Evolutionary conservation across 108 stramenopile genomes (phyloP).

Genomic region (Parmales sp.): DNA sequence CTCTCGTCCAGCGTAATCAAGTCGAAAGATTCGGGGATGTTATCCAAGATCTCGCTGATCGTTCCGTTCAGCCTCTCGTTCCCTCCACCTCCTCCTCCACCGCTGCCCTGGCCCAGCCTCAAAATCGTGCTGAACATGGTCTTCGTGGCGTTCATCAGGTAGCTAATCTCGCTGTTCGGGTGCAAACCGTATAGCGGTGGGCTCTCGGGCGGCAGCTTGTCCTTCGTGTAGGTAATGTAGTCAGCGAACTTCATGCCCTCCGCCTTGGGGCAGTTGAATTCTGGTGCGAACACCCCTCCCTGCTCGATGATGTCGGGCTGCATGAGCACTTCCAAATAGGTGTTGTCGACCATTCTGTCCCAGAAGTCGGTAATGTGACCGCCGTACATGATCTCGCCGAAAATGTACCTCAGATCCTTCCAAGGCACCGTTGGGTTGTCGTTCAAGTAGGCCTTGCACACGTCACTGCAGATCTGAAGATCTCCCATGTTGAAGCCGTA

Average conservation of each 20-base stretch:
- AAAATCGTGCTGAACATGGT: conserved; percentile 36
- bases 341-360: conserved; percentile 49
- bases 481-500: conserved; percentile 54
- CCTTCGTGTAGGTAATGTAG: conserved; percentile 31
- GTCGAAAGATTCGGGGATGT: conserved; percentile 40
- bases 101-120: background rate
- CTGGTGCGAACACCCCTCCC: conserved; percentile 40
- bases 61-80: conserved; percentile 14
- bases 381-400: conserved; percentile 67
- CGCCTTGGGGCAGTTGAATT: conserved; percentile 39
- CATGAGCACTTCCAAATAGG: conserved; percentile 37
- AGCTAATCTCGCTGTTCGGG: conserved; percentile 54
- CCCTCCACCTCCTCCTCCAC: conserved; percentile 24
- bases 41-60: conserved; percentile 31
- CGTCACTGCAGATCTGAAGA: conserved; percentile 43
- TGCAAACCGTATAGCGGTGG: conserved; percentile 56
- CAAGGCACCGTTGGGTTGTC: conserved; percentile 45
- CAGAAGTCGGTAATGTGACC: conserved; percentile 60
- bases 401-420: conserved; percentile 58
- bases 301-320: conserved; percentile 13
- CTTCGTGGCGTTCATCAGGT: conserved; percentile 31
- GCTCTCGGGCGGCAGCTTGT: conserved; percentile 37
- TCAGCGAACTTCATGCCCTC: conserved; percentile 26
- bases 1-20: conserved; percentile 35
- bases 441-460: conserved; percentile 39